Conservation (phyloP, 1,284 basidiomycete species). For the Cryptococcus neoformans region DNA sequence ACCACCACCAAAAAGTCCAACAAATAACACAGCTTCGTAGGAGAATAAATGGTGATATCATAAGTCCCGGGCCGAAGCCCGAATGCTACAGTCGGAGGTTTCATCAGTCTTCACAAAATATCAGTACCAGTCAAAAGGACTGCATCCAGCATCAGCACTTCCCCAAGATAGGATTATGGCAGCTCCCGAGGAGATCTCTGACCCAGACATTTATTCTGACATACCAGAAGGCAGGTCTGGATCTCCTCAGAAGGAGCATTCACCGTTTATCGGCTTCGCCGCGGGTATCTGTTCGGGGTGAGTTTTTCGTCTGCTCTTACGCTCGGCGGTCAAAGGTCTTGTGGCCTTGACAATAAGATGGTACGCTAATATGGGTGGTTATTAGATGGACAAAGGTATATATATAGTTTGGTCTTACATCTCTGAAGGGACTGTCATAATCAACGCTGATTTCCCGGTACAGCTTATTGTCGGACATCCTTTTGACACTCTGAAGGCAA, state of each 20-base stretch:
- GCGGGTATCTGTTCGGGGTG: slow-evolving; percentile 46
- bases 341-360: too few relatives aligned
- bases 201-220: slow-evolving; percentile 12
- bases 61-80: too few relatives aligned
- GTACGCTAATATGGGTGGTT: neutral
- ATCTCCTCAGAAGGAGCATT: slow-evolving; percentile 20
- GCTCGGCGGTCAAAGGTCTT: too few relatives aligned
- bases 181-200: slow-evolving; percentile 12
- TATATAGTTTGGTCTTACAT: too few relatives aligned
- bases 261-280: slow-evolving; percentile 44
- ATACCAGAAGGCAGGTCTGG: neutral
- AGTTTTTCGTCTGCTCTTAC: slow-evolving; percentile 4
- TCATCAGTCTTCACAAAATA: too few relatives aligned
- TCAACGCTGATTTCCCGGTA: neutral
- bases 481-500: slow-evolving; percentile 46
- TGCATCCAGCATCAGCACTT: too few relatives aligned
- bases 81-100: too few relatives aligned
- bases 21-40: too few relatives aligned
- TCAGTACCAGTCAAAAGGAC: too few relatives aligned
- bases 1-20: too few relatives aligned
- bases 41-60: too few relatives aligned
- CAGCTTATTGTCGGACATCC: slow-evolving; percentile 37
- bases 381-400: slow-evolving; percentile 27
- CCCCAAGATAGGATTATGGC: too few relatives aligned
- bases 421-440: neutral